phyloP scores from a whole-genome alignment of 257 asterid genomes.

The Fraxinus excelsior region DNA sequence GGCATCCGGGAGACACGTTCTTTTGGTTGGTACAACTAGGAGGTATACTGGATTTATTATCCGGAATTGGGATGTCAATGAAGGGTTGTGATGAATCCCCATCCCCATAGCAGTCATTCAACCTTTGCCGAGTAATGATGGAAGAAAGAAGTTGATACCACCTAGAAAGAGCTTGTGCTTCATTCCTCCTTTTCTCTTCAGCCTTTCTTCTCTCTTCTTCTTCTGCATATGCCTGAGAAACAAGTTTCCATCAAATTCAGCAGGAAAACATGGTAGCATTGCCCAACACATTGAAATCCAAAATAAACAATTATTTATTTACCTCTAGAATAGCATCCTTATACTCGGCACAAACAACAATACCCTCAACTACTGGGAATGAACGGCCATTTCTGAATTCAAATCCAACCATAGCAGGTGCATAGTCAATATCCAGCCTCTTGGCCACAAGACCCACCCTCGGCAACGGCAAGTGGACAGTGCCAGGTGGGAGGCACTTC shows the following conservation, averaged over 20 bases:
- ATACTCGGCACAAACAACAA: constrained; percentile 85
- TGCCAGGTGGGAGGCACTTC: constrained; percentile 97
- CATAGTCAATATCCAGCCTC: constrained; percentile 72
- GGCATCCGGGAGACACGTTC: constrained; percentile 22
- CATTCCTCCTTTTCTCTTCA: constrained; percentile 60
- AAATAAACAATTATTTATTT: constrained; percentile 23
- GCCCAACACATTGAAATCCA: not conserved
- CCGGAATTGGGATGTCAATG: constrained; percentile 29
- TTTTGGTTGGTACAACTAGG: constrained; percentile 23
- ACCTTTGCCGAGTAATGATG: constrained; percentile 72
- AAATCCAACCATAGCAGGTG: constrained; percentile 97
- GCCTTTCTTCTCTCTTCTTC: constrained; percentile 82
- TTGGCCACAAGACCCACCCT: constrained; percentile 67
- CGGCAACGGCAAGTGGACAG: constrained; percentile 79
- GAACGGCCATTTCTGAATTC: constrained; percentile 80
- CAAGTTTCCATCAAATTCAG: constrained; percentile 20
- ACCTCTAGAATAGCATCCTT: constrained; percentile 79
- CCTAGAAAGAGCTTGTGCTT: constrained; percentile 74
- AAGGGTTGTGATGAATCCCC: constrained; percentile 37
- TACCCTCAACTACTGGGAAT: constrained; percentile 74
- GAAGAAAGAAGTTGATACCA: constrained; percentile 99
- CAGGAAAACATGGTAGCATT: not conserved
- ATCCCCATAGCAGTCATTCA: constrained; percentile 61
- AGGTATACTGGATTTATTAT: constrained; percentile 23
- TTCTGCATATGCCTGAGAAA: constrained; percentile 74